phyloP scores from a whole-genome alignment of 441 rosid genomes.

The Dalechampia spathulata region DNA sequence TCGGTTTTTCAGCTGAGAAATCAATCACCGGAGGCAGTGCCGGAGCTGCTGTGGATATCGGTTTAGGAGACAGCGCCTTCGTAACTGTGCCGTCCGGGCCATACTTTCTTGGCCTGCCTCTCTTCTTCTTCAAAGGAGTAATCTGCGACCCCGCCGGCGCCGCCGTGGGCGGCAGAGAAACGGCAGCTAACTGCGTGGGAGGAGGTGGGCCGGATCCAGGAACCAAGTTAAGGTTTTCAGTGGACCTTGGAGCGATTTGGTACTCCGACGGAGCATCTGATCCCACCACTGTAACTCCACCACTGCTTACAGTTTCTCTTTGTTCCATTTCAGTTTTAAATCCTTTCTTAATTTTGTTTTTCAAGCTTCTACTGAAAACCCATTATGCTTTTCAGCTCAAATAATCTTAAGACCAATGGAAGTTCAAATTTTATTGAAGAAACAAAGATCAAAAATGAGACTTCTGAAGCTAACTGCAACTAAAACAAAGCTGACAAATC shows the following conservation, averaged over 20 bases:
- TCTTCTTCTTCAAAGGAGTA: slow-evolving; percentile 56
- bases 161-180: slow-evolving; percentile 15
- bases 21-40: slow-evolving; percentile 78
- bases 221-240: slow-evolving; percentile 33
- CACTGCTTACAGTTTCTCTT: slow-evolving; percentile 44
- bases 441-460: slow-evolving; percentile 4
- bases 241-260: slow-evolving; percentile 68
- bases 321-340: slow-evolving; percentile 60
- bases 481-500: neutral
- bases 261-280: slow-evolving; percentile 80
- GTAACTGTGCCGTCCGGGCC: slow-evolving; percentile 60
- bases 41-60: slow-evolving; percentile 64
- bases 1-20: slow-evolving; percentile 67
- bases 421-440: slow-evolving; percentile 3
- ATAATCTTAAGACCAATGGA: slow-evolving; percentile 20
- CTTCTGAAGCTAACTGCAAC: too few species aligned
- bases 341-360: slow-evolving; percentile 15
- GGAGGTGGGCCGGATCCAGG: slow-evolving; percentile 34
- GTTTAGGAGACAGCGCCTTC: slow-evolving; percentile 56
- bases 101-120: slow-evolving; percentile 92
- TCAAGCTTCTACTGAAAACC: slow-evolving; percentile 24
- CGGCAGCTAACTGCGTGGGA: slow-evolving; percentile 26
- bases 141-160: slow-evolving; percentile 18
- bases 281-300: slow-evolving; percentile 76
- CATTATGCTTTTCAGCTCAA: slow-evolving; percentile 40